Evolutionary conservation across 345 rosid genomes (phyloP), one percentile per base, ranked within the genome.

Genomic region (Capsella bursapastoris): DNA sequence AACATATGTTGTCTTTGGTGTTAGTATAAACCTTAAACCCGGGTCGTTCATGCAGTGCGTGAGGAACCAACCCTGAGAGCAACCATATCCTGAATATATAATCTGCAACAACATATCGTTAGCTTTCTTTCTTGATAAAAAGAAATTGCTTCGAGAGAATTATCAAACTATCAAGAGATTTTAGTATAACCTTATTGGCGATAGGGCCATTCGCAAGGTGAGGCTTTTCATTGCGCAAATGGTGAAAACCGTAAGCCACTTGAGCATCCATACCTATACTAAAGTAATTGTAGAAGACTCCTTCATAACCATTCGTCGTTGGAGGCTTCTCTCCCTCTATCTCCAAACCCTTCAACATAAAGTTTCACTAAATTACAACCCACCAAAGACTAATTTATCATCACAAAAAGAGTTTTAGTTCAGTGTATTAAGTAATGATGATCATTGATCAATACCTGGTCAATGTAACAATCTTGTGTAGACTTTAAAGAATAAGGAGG

Each of bases 251-350:
- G 64, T 92, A 92, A 35, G 97, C 99, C 63, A 96, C 93, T 82
- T 90, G 95, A 75, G 99, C 99, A 77, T 96, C 99, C 99, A 96
- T 96, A 66, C 99, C 99, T 80, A 96, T 85, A 78, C 99, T 92
- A 75, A 87, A 96, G 81, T 96, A 96, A 80, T 90, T 96, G 76
- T 92, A 92, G 68, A 96, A 92, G 22, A 92, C 93, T 78, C 99
- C 97, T 79, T 85, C 92, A 64, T 89, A 86, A 64, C 84, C 85
- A 35, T 75, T 84, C 45, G 67, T 57, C 34, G 81, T 79, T 67
- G 86, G 92, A 38, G 90, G 90, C 76, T 84, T 55, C 45, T 80
- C 78, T 74, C 92, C 97, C 6, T 85, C 95, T 70, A 79, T 79
- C 57, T 78, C 82, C 77, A 91, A 81, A 77, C 82, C 83, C 97